Evolutionary conservation across 1,284 basidiomycete genomes (phyloP), one percentile per base, ranked within the genome.

Genomic region (Ganoderma resinaceum): DNA sequence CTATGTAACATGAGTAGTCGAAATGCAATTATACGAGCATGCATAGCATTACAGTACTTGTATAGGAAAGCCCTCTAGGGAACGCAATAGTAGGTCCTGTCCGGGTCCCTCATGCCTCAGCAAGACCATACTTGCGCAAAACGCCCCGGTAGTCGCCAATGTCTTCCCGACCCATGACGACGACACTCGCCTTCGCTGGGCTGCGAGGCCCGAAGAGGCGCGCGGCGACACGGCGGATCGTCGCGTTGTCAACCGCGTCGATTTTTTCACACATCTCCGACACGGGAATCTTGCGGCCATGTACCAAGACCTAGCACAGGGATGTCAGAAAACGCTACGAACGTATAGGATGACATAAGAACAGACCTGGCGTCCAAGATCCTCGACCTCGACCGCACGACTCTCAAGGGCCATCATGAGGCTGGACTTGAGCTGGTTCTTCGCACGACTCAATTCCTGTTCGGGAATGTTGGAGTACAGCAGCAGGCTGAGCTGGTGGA

Each of bases 361-460:
- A 69, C 82, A n/a, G 73, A 91, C 90, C 88, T 93, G 92, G 74
- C 93, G 85, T 40, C 94, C 94, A 18, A 95, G 84, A 81, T 96
- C 95, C 79, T 97, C 96, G 0, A 97, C 95, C 76, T 96, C 95
- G 2, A 98, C 91, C 31, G 95, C 85, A 46, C 95, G 84, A 76
- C 95, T 96, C 84, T 99, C 97, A 57, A 99, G 83, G 5, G 96
- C 95, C 97, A 99, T 99, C 82, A 97, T 94, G 73, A 99, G 82
- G 69, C 92, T 94, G 58, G 92, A 94, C 83, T 97, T 97, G 70
- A 99, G 88, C 85, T 99, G 97, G 79, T 99, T 99, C 85, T 96
- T 97, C 46, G 97, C 97, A 63, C 97, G 86, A 65, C 82, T 84
- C 42, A 99, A 87, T 80, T 99, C 97, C 8, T 78, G 79, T 49